These are phyloP conservation scores for Kokia cookei DNA, from an alignment of 441 rosid species.

Conservation along the genomic window DNA sequence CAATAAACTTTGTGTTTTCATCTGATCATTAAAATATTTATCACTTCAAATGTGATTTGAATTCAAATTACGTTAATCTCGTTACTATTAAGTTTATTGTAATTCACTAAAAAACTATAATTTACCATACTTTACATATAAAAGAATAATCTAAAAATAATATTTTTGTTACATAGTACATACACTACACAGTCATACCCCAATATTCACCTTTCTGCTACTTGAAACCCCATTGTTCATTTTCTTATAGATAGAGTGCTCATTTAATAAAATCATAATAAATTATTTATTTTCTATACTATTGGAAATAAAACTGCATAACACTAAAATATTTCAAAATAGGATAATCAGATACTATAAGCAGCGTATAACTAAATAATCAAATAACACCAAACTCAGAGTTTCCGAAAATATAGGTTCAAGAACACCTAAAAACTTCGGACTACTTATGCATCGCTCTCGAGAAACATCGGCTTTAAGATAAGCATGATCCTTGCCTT, in stretches of 20 bases:
- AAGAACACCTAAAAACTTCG: slow-evolving; percentile 1
- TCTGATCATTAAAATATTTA: too few relatives aligned
- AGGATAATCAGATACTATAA: background rate
- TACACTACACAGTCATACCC: too few relatives aligned
- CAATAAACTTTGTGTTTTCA: too few relatives aligned
- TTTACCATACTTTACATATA: too few relatives aligned
- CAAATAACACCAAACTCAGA: slow-evolving; percentile 6
- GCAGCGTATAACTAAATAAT: background rate
- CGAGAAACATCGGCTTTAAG: background rate
- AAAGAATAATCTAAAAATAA: too few relatives aligned
- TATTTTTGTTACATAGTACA: too few relatives aligned
- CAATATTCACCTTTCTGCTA: too few relatives aligned
- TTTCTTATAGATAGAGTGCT: background rate
- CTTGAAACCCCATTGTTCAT: background rate
- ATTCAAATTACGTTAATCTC: too few relatives aligned
- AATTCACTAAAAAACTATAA: too few relatives aligned
- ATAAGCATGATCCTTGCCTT: background rate
- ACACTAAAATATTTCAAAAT: slow-evolving; percentile 7
- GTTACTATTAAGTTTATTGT: too few relatives aligned
- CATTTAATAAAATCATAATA: background rate
- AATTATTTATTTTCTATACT: background rate
- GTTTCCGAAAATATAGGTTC: slow-evolving; percentile 10
- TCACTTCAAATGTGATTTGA: too few relatives aligned
- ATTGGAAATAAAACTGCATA: background rate
- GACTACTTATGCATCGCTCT: slow-evolving; percentile 6